phyloP scores from a whole-genome alignment of 805 yeast genomes.

The Metschnikowia corniflorae region DNA sequence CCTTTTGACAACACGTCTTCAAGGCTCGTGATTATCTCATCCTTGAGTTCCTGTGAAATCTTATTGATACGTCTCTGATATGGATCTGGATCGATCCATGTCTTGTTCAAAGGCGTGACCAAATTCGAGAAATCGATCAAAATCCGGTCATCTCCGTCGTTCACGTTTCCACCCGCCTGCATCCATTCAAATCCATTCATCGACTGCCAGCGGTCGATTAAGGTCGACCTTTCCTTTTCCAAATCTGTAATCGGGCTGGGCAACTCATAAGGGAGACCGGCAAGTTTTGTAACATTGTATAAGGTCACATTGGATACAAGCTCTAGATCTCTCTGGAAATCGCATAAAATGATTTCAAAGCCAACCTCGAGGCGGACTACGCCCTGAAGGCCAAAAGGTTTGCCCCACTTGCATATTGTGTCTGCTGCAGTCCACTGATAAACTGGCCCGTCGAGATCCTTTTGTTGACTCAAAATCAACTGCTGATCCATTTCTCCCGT shows the following conservation, averaged over 20 bases:
- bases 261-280: conserved; percentile 35
- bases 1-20: conserved; percentile 16
- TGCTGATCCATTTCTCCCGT: conserved; percentile 61
- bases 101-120: conserved; percentile 51
- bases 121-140: conserved; percentile 49
- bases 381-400: conserved; percentile 55
- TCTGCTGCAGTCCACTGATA: conserved; percentile 47
- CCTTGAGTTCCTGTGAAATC: conserved; percentile 31
- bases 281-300: conserved; percentile 30
- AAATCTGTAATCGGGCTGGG: conserved; percentile 2
- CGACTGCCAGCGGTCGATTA: conserved; percentile 26
- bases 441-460: conserved; percentile 21
- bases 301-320: conserved; percentile 45
- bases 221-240: conserved; percentile 5
- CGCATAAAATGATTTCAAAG: conserved; percentile 59
- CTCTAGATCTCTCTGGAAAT: conserved; percentile 48
- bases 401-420: conserved; percentile 54
- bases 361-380: conserved; percentile 57
- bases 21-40: conserved; percentile 33
- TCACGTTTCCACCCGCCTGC: conserved; percentile 43
- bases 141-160: conserved; percentile 48
- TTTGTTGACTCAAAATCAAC: conserved; percentile 20
- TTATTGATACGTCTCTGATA: conserved; percentile 40
- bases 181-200: conserved; percentile 44
- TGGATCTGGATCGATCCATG: conserved; percentile 48